Evolutionary conservation across 495 filamentous ascomycete species (phyloP), one percentile per base, ranked within the genome.

Genomic region (Aspergillus avenaceus): DNA sequence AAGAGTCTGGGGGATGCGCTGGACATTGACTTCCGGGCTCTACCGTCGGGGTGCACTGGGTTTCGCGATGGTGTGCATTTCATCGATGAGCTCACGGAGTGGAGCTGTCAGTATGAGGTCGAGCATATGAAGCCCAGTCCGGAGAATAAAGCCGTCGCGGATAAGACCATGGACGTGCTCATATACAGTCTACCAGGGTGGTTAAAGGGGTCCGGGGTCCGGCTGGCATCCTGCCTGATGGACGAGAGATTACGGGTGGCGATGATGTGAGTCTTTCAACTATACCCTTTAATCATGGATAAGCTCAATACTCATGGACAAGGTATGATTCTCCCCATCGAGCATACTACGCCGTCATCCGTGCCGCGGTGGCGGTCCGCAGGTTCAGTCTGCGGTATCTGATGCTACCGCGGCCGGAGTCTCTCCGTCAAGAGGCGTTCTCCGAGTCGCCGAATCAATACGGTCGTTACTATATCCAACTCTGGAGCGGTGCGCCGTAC

Each of bases 21-120:
- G 69, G 77, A 59, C 0, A 84, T 85, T 49, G 66, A 72, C 16
- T 85, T 79, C 50, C 63, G 49, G 1, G 43, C 9, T 1, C 45
- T 74, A 0, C 71, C 66, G 3, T 70, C 69, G 2, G 63, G 60
- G 1, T 60, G 54, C 34, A 52, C 21, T 0, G 71, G 68, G 0
- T 86, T 81, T 70, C 61, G 34, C 0, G 82, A 86, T 60, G 84
- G 83, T 4, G 54, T 84, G 45, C 78, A 85, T 11, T 86, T 80
- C 65, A 56, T 79, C 13, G 79, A 85, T 5, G 81, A 85, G 45
- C 53, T 85, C 26, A 59, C 60, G 1, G 63, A 54, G 6, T 86
- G 83, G 83, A 76, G 77, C 8, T 54, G 67, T 32, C 27, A 56
- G 13, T 86, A 85, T 51, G 81, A 85, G 52, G 60, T 60, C 23